Percentiles rank a stretch among this genome's conserved stretches.
phyloP scores from a whole-genome alignment of 192 early-diverging fungal species.

The Fimicolochytrium jonesii region DNA sequence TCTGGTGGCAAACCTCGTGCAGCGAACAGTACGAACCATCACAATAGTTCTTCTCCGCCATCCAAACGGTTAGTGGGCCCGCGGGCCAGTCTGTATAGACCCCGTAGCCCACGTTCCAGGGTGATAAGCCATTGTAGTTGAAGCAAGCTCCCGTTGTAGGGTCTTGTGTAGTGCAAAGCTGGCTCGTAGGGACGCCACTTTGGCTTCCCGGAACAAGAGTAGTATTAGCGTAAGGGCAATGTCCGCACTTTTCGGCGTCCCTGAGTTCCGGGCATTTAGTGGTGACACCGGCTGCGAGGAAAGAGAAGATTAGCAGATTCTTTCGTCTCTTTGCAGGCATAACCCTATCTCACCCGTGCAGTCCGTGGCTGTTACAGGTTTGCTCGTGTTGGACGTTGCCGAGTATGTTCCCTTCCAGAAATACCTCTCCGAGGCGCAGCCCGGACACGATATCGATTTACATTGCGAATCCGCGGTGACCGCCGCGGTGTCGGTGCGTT shows the following conservation, averaged over 20 bases:
- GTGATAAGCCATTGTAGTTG: too few species aligned
- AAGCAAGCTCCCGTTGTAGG: too few species aligned
- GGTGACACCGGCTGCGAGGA: too few species aligned
- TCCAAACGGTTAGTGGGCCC: neutral
- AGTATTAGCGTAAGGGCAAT: too few species aligned
- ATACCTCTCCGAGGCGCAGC: neutral
- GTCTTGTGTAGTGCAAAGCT: too few species aligned
- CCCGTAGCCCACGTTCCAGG: too few species aligned
- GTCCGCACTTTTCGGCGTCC: too few species aligned
- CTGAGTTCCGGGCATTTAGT: too few species aligned
- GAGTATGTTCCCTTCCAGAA: conserved; percentile 7
- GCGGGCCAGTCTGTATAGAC: neutral
- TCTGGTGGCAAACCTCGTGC: neutral
- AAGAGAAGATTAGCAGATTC: neutral
- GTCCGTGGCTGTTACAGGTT: neutral
- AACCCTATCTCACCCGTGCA: neutral
- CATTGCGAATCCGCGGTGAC: neutral
- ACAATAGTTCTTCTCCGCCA: conserved; percentile 12
- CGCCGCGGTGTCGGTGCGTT: neutral
- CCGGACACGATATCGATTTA: neutral
- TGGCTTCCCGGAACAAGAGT: too few species aligned
- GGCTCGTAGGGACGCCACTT: too few species aligned
- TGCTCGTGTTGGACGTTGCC: neutral
- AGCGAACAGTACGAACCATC: neutral
- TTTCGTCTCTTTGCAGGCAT: neutral